Conservation (phyloP, 257 asterid species). For the Solanum paucissectum region DNA sequence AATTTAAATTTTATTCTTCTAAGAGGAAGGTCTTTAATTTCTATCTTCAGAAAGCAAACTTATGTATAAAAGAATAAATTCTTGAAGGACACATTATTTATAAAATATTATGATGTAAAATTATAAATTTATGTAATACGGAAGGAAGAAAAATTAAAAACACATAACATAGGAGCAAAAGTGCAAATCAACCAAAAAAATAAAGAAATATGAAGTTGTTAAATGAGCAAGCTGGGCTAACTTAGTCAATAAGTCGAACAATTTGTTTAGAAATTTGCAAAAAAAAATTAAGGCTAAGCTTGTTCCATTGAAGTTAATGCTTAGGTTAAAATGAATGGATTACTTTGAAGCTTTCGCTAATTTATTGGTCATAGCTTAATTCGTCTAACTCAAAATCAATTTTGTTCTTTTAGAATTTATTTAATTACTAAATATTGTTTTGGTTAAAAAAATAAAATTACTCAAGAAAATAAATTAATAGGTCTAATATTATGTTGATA, state of each 20-base stretch:
- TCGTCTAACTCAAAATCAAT: not conserved
- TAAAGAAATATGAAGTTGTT: not conserved
- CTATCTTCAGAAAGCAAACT: not conserved
- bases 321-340: not conserved
- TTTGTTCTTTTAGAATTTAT: not conserved
- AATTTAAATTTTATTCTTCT: not conserved
- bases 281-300: no score
- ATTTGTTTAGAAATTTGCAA: not conserved
- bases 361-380: not conserved
- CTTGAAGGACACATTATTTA: no score
- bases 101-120: not conserved
- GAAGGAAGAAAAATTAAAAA: not conserved
- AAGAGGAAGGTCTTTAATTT: not conserved
- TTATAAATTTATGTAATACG: not conserved
- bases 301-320: no score
- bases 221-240: not conserved
- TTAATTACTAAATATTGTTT: not conserved
- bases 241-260: not conserved
- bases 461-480: not conserved
- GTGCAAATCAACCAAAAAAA: not conserved
- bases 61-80: not conserved
- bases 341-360: not conserved
- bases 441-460: not conserved
- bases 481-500: not conserved
- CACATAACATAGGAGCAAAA: not conserved